Conservation (phyloP, 2,329 filamentous ascomycete species). For the Hortaea werneckii region DNA sequence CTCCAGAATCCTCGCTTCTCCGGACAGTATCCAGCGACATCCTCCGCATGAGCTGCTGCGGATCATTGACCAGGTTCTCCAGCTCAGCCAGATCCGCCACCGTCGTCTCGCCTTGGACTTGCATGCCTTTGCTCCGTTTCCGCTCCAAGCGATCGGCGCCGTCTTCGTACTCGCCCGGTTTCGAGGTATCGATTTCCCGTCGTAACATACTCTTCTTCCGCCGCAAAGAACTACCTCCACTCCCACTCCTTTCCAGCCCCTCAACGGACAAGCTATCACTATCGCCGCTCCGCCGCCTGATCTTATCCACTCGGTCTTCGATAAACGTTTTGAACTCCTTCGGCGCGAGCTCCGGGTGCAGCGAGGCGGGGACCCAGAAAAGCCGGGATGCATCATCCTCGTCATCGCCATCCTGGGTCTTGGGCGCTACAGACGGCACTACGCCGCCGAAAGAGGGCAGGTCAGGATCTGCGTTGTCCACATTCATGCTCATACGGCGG, state of each 20-base stretch:
- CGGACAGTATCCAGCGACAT: conserved; percentile 46
- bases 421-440: conserved; percentile 61
- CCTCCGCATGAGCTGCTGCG: conserved; percentile 59
- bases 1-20: conserved; percentile 23
- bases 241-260: conserved; percentile 45
- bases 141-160: conserved; percentile 71
- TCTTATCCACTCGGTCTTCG: conserved; percentile 83
- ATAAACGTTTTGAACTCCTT: conserved; percentile 96
- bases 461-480: conserved; percentile 60
- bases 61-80: conserved; percentile 74
- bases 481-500: conserved; percentile 89
- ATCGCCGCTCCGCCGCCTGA: conserved; percentile 70
- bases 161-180: conserved; percentile 61
- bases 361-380: conserved; percentile 89
- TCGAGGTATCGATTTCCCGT: conserved; percentile 66
- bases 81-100: conserved; percentile 52
- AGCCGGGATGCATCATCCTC: conserved; percentile 81
- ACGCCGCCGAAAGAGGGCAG: conserved; percentile 56
- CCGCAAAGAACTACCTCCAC: conserved; percentile 52
- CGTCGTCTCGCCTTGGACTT: conserved; percentile 44
- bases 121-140: conserved; percentile 52
- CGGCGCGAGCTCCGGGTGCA: conserved; percentile 90
- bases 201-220: conserved; percentile 96
- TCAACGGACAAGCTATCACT: conserved; percentile 52
- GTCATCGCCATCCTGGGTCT: conserved; percentile 57